A percentile compares a stretch with the other conserved stretches of the same genome.
Conservation (phyloP, 192 early-diverging fungal species). For the Pilaira anomala region DNA sequence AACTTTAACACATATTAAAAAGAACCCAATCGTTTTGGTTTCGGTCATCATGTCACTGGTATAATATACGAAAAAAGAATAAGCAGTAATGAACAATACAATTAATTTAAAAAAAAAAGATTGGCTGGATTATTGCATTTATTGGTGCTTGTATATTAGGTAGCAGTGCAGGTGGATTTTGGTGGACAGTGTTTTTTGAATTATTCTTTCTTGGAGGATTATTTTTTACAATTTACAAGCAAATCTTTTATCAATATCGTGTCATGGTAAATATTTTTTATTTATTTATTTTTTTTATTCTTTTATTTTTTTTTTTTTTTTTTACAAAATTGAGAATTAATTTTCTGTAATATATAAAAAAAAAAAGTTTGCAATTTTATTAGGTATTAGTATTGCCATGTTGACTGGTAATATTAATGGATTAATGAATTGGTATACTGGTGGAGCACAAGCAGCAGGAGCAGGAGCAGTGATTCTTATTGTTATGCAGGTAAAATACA, state of each 20-base stretch:
- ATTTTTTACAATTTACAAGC: conserved; percentile 27
- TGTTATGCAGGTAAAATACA: conserved; percentile 10
- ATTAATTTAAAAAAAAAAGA: conserved; percentile 20
- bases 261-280: conserved; percentile 23
- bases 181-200: conserved; percentile 46
- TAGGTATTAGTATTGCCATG: conserved; percentile 19
- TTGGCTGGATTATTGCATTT: conserved; percentile 48
- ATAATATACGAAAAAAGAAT: neutral
- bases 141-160: conserved; percentile 29
- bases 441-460: conserved; percentile 12
- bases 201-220: conserved; percentile 36
- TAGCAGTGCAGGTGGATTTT: conserved; percentile 9
- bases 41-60: conserved; percentile 4
- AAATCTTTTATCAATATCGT: conserved; percentile 35
- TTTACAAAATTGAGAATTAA: too few relatives aligned
- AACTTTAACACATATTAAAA: conserved; percentile 5
- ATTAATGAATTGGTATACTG: neutral
- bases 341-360: conserved; percentile 28
- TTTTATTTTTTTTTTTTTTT: neutral
- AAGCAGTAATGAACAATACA: neutral
- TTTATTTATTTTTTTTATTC: neutral
- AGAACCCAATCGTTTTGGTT: conserved; percentile 4
- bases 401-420: conserved; percentile 5
- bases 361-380: neutral
- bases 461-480: conserved; percentile 4